These are phyloP conservation scores for Leonotis leonurus DNA, from an alignment of 257 asterid genomes.

Conservation along the genomic window DNA sequence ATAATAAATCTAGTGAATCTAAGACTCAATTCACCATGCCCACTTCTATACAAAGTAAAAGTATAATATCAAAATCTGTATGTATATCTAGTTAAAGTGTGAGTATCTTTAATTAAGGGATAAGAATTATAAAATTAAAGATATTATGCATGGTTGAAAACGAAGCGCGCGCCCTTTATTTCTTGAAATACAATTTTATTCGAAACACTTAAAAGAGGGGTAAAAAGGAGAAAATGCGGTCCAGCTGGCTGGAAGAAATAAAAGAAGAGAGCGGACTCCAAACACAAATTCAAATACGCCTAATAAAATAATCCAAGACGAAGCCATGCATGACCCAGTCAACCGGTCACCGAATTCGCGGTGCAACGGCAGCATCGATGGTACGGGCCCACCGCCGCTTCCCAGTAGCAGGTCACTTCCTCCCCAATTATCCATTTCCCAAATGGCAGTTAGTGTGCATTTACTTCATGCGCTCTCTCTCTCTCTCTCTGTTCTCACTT, in stretches of 20 bases:
- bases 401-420: constrained; percentile 35
- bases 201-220: not conserved
- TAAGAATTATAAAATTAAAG: not conserved
- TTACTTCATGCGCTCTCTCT: constrained; percentile 30
- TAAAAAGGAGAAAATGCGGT: constrained; percentile 13
- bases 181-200: not conserved
- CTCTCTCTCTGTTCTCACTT: constrained; percentile 16
- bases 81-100: too few species aligned
- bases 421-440: constrained; percentile 26
- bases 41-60: too few species aligned
- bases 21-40: too few species aligned
- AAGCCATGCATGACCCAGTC: constrained; percentile 33
- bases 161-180: constrained; percentile 6
- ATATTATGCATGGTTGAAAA: not conserved
- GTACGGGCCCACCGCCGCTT: constrained; percentile 28
- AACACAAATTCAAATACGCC: constrained; percentile 23
- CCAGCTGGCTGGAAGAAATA: constrained; percentile 27
- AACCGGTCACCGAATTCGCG: constrained; percentile 16
- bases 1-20: too few species aligned
- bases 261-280: constrained; percentile 33
- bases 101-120: too few species aligned
- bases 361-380: constrained; percentile 7
- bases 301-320: constrained; percentile 9
- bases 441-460: constrained; percentile 57
- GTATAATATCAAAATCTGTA: too few species aligned